Conservation (phyloP, 257 asterid species). For the Solanum chaucha region DNA sequence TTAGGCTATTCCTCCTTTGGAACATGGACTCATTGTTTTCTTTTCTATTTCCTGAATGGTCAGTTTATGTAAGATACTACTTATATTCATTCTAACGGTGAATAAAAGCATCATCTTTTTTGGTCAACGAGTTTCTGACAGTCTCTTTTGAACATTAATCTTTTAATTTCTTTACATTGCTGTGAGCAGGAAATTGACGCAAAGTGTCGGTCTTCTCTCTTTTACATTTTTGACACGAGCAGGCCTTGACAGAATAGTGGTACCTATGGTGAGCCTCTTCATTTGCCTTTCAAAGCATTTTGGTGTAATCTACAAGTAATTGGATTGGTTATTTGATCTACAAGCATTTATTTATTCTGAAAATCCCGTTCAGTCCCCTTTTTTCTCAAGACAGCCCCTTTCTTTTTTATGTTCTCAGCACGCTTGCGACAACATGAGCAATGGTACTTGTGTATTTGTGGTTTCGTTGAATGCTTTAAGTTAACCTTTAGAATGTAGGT, state of each 20-base stretch:
- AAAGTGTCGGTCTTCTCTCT: conserved; percentile 87
- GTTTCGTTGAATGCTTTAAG: neutral
- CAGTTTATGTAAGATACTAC: neutral
- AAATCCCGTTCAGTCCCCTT: neutral
- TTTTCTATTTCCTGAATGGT: neutral
- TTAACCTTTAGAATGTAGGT: neutral
- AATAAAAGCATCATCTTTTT: neutral
- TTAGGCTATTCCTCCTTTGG: neutral
- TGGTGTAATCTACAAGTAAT: neutral
- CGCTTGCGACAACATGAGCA: neutral
- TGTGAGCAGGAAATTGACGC: conserved; percentile 61
- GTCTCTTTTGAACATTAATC: neutral
- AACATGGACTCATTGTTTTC: neutral
- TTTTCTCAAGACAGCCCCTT: neutral
- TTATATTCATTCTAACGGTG: neutral
- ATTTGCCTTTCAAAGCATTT: conserved; percentile 8
- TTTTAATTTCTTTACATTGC: conserved; percentile 8
- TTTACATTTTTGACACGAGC: conserved; percentile 76
- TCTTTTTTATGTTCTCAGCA: neutral
- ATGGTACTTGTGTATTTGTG: neutral
- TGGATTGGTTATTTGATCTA: neutral
- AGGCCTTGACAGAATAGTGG: conserved; percentile 76
- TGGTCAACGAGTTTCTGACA: neutral
- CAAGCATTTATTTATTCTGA: neutral
- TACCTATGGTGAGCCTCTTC: conserved; percentile 76